phyloP scores from a whole-genome alignment of 2,329 filamentous ascomycete species.

The Lojkania enalia region DNA sequence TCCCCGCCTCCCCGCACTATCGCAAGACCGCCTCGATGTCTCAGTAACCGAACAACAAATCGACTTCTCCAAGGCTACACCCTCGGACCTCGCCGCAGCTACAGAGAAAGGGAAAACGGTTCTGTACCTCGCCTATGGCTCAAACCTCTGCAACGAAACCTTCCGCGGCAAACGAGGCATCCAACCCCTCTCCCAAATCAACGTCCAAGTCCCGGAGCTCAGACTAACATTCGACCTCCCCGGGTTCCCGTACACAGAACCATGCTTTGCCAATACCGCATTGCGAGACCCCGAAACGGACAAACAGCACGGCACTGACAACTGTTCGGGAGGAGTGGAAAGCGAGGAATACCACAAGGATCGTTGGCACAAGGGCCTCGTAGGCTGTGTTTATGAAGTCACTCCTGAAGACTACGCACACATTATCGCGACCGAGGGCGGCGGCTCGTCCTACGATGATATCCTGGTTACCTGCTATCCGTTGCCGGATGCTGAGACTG shows the following conservation, averaged over 20 bases:
- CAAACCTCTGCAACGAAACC: constrained; percentile 79
- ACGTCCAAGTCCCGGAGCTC: constrained; percentile 79
- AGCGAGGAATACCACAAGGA: constrained; percentile 55
- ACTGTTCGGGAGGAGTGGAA: constrained; percentile 14
- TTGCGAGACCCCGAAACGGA: constrained; percentile 53
- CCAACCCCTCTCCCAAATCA: constrained; percentile 76
- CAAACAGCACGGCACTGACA: constrained; percentile 33
- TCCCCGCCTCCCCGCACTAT: constrained; percentile 23
- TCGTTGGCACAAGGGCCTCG: constrained; percentile 77
- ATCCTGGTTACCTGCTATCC: constrained; percentile 77
- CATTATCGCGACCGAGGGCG: constrained; percentile 90
- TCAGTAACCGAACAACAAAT: constrained; percentile 34
- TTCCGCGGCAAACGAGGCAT: constrained; percentile 80
- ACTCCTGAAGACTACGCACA: constrained; percentile 78
- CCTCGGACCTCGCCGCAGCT: constrained; percentile 13
- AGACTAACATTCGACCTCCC: constrained; percentile 82
- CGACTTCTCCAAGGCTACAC: constrained; percentile 22
- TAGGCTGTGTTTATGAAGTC: constrained; percentile 96
- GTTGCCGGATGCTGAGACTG: constrained; percentile 60
- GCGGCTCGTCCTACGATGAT: constrained; percentile 81
- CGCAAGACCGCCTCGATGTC: constrained; percentile 36
- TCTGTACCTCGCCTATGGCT: constrained; percentile 73
- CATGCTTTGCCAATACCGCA: constrained; percentile 86
- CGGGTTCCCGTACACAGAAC: constrained; percentile 83
- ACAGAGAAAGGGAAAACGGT: constrained; percentile 41